phyloP scores from a whole-genome alignment of 441 rosid species.

The Populus tomentosa region DNA sequence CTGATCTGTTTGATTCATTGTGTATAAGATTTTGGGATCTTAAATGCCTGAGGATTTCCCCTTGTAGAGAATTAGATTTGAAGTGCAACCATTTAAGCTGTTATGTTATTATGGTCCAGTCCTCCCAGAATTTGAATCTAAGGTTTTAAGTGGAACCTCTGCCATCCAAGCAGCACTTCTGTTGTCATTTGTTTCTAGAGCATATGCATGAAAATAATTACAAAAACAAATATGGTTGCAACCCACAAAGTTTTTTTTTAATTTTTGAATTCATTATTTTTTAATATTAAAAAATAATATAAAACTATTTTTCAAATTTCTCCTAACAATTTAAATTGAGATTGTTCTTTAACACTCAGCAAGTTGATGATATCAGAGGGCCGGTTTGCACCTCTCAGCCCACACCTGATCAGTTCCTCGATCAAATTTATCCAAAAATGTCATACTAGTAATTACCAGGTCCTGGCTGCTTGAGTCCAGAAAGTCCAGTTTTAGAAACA shows the following conservation, averaged over 20 bases:
- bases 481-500: not conserved
- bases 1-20: not conserved
- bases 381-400: not conserved
- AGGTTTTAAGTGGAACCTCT: not conserved
- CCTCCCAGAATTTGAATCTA: not conserved
- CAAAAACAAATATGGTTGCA: not conserved
- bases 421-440: not conserved
- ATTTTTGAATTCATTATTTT: not conserved
- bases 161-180: not conserved
- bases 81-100: not conserved
- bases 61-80: not conserved
- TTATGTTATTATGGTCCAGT: not conserved
- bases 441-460: not conserved
- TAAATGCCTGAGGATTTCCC: not conserved
- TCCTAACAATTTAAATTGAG: too few relatives aligned
- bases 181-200: not conserved
- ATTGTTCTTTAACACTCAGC: too few relatives aligned
- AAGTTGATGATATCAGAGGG: too few relatives aligned
- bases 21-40: not conserved
- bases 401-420: not conserved
- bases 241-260: too few relatives aligned
- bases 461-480: not conserved
- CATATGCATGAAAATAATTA: not conserved
- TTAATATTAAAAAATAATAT: too few relatives aligned
- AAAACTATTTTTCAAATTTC: too few relatives aligned